A percentile compares a stretch with the other conserved stretches of the same genome.
These are phyloP conservation scores for Teratosphaeria epicoccoides DNA, from an alignment of 2,329 filamentous ascomycete species.

Conservation along the genomic window DNA sequence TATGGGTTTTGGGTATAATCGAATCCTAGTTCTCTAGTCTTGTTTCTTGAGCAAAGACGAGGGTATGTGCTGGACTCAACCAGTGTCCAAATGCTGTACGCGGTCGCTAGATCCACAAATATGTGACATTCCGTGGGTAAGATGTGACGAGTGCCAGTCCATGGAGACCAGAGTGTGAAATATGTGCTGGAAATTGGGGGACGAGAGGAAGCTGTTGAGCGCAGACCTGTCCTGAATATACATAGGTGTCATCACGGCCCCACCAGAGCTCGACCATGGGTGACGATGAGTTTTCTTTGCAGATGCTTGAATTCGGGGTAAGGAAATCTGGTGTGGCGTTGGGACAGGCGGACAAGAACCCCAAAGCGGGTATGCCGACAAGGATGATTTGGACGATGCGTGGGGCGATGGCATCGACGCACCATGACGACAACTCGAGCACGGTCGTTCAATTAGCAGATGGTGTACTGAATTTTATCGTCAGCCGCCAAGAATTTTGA, in stretches of 20 bases:
- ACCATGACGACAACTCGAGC: no score
- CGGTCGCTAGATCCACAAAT: conserved; percentile 1
- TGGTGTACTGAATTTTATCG: no score
- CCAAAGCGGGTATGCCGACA: background rate
- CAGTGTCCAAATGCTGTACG: conserved; percentile 1
- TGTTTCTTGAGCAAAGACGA: background rate
- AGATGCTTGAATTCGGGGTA: background rate
- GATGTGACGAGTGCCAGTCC: background rate
- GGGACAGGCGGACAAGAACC: background rate
- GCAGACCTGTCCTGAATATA: background rate
- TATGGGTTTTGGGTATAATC: background rate
- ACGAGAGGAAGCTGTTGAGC: background rate
- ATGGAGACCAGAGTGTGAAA: background rate
- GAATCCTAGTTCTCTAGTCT: no score
- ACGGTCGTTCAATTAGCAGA: no score
- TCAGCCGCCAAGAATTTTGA: no score
- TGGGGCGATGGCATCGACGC: no score
- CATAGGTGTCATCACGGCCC: background rate
- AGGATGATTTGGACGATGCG: no score
- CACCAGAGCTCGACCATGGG: background rate
- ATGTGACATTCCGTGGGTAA: background rate
- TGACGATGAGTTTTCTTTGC: background rate
- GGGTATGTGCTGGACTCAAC: background rate
- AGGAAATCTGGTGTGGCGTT: background rate
- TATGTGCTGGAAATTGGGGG: background rate